A percentile compares a stretch with the other conserved stretches of the same genome.
phyloP scores from a whole-genome alignment of 2,329 filamentous ascomycete genomes.

The Talaromyces sp. region DNA sequence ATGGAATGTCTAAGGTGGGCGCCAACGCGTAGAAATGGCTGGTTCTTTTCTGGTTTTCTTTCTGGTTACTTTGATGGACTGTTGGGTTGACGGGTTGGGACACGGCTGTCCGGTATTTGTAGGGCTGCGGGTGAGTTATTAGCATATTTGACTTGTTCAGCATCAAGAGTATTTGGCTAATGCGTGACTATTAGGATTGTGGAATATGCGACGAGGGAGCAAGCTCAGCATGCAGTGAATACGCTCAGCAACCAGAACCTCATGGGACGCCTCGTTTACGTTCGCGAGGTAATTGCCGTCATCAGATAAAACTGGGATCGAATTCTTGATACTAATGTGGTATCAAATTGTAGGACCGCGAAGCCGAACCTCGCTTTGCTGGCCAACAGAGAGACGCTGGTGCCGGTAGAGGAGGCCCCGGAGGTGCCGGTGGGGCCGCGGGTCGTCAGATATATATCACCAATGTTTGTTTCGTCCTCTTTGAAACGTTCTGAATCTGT shows the following conservation, averaged over 20 bases:
- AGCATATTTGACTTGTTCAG: background rate
- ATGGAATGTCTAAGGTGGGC: conserved; percentile 99
- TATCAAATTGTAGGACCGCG: conserved; percentile 68
- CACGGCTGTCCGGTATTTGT: conserved; percentile 83
- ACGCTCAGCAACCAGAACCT: conserved; percentile 98
- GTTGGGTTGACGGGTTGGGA: conserved; percentile 99
- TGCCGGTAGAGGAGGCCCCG: conserved; percentile 53
- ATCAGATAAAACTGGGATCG: background rate
- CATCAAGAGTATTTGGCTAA: conserved; percentile 5
- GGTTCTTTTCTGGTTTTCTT: conserved; percentile 62
- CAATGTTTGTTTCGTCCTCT: conserved; percentile 73
- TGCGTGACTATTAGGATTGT: conserved; percentile 69
- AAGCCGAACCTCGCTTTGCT: conserved; percentile 95
- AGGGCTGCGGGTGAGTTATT: conserved; percentile 96
- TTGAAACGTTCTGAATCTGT: conserved; percentile 1
- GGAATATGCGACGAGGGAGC: conserved; percentile 99
- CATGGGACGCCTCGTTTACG: conserved; percentile 97
- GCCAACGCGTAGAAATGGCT: conserved; percentile 82
- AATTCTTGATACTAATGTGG: background rate
- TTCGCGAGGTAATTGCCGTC: conserved; percentile 71
- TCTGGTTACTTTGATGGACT: conserved; percentile 67
- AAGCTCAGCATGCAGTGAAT: conserved; percentile 95
- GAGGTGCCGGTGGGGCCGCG: conserved; percentile 55
- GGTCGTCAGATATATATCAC: conserved; percentile 94
- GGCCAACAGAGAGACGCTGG: conserved; percentile 67